Base-by-base conservation (phyloP, 805 yeast species). In the Barnettozyma botsteinii region DNA sequence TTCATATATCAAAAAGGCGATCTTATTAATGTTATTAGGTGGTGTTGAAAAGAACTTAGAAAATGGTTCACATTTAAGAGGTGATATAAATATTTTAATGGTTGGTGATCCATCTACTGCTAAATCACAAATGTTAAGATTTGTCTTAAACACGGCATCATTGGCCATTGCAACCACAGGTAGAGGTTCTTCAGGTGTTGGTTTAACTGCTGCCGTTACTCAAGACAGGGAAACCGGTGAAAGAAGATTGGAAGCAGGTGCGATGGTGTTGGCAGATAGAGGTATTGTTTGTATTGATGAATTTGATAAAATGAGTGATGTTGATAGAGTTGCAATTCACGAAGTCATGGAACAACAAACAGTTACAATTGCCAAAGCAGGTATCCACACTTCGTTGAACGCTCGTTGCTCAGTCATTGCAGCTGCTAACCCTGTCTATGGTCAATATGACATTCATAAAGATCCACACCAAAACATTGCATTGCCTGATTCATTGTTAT, bases 261-360 rank as follows among this genome's bases (percentile, higher is more conserved):
- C 98, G 4, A 91, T 93, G 97, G 98, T 93, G 28, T 70, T 93
- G 47, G 98, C 98, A 11, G 98, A 93, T 64, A 72, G 97, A 49
- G 98, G 98, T 48, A 75, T 93, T 42, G 97, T 93, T 31, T 93
- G 98, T 75, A 94, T 93, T 55, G 98, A 93, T 71, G 98, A 93
- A 70, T 93, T 93, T 58, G 98, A 91, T 67, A 93, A 93, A 65
- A 93, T 93, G 98, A 81, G 85, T 47, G 98, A 93, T 61, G 77
- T 80, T 21, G 98, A 93, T 67, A 76, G 98, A 59, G 98, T 93
- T 38, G 98, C 98, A 2, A 93, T 93, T 56, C 98, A 93, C 65
- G 98, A 93, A 73, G 98, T 93, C 36, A 93, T 93, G 98, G 98
- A 93, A 68, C 98, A 93, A 66, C 98, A 93, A 63, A 93, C 98